Evolutionary conservation across 108 stramenopile genomes (phyloP), one percentile per base, ranked within the genome.

Genomic region (Skeletonema marinoi): DNA sequence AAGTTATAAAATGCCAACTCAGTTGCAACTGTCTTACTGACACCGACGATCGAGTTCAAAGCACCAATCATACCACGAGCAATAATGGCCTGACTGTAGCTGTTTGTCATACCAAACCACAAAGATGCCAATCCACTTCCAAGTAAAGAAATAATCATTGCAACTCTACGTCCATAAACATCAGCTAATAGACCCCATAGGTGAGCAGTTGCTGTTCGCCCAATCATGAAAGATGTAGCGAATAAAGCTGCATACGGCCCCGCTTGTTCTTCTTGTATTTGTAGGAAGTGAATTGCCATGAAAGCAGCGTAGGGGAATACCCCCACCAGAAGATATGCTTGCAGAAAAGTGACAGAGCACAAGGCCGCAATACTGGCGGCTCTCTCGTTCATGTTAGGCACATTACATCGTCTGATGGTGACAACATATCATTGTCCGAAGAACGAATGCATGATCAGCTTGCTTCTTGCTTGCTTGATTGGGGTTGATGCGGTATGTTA

Each of bases 261-360:
- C 11, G 81, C 87, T 25, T 67, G 83, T 68, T 91, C 90, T n/a
- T 32, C 46, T 32, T 31, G 44, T 39, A 41, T 33, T 17, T 75
- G 66, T 65, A 64, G 48, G 3, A 75, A 58, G 44, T 82, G 61
- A 32, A 93, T 80, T 0, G 79, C 80, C 88, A 93, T 81, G 71
- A 80, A 90, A 1, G 88, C 92, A 3, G 83, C 73, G 64, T 93
- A 93, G 4, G 92, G 92, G 68, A 93, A 89, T 2, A 90, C 85
- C 25, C 75, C 80, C 8, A 90, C 80, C 19, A 91, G 70, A 1
- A 87, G 80, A 60, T 86, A 91, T 4, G 66, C 66, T 60, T 75
- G 75, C 11, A 75, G 30, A 39, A 75, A 75, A 19, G 60, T 75
- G 30, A 75, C 65, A 41, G 38, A 59, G 74, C 74, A 75, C 17